phyloP scores from a whole-genome alignment of 805 yeast genomes.

The Cyberlindnera saturnus region DNA sequence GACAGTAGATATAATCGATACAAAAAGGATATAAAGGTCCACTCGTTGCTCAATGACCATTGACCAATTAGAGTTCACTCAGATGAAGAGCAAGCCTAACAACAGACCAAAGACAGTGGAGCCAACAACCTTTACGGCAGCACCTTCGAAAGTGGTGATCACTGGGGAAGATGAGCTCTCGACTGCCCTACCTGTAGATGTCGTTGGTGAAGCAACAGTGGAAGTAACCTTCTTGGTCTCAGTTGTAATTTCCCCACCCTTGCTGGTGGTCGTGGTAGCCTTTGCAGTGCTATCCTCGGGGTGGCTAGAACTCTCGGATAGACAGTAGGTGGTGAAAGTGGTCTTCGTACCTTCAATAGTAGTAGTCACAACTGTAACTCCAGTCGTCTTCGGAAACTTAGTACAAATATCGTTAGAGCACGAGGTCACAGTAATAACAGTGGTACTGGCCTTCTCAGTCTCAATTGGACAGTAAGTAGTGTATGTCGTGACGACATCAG shows the following conservation, averaged over 20 bases:
- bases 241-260: constrained; percentile 1
- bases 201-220: constrained; percentile 4
- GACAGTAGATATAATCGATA: no score
- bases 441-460: constrained; percentile 3
- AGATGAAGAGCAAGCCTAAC: neutral
- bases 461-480: neutral
- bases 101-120: constrained; percentile 4
- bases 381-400: constrained; percentile 22
- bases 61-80: neutral
- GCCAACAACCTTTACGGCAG: constrained; percentile 5
- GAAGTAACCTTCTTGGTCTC: neutral
- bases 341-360: constrained; percentile 1
- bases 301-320: no score
- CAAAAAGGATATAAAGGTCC: no score
- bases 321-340: no score
- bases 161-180: constrained; percentile 2
- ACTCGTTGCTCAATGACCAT: no score
- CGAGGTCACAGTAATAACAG: constrained; percentile 12
- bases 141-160: constrained; percentile 6
- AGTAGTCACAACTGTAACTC: constrained; percentile 18
- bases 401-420: constrained; percentile 18
- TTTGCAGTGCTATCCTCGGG: constrained; percentile 45
- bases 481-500: constrained; percentile 4
- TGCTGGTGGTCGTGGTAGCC: constrained; percentile 51
- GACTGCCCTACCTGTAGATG: no score